phyloP scores from a whole-genome alignment of 306 rosid genomes.

The Quercus gilva region DNA sequence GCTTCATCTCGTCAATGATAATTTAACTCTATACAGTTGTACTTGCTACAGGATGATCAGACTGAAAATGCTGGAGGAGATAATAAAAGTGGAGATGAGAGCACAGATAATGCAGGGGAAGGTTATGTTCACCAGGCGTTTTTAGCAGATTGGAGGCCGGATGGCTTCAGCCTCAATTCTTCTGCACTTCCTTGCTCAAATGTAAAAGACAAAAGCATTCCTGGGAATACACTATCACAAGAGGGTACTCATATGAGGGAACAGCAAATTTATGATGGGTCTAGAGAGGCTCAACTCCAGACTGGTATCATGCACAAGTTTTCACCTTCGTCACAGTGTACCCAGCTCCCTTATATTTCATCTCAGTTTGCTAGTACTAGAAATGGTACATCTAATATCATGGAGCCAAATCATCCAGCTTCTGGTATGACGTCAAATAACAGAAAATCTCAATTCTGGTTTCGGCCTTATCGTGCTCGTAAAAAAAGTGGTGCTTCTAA shows the following conservation, averaged over 20 bases:
- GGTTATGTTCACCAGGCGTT: slow-evolving; percentile 80
- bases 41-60: slow-evolving; percentile 51
- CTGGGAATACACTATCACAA: slow-evolving; percentile 30
- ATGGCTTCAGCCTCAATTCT: slow-evolving; percentile 31
- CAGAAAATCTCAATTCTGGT: slow-evolving; percentile 43
- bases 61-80: slow-evolving; percentile 49
- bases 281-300: slow-evolving; percentile 45
- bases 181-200: slow-evolving; percentile 35
- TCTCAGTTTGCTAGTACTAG: slow-evolving; percentile 37
- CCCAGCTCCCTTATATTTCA: slow-evolving; percentile 27
- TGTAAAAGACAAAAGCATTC: slow-evolving; percentile 45
- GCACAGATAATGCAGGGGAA: slow-evolving; percentile 52
- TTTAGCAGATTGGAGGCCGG: slow-evolving; percentile 89
- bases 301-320: slow-evolving; percentile 35
- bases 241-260: slow-evolving; percentile 32
- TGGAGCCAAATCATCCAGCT: slow-evolving; percentile 37
- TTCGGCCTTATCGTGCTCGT: slow-evolving; percentile 63
- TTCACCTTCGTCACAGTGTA: slow-evolving; percentile 36
- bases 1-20: slow-evolving; percentile 7
- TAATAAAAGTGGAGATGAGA: slow-evolving; percentile 34
- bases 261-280: slow-evolving; percentile 26
- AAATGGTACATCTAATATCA: slow-evolving; percentile 36
- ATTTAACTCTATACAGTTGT: slow-evolving; percentile 17
- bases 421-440: slow-evolving; percentile 21
- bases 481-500: slow-evolving; percentile 29